Conservation (phyloP, 2,329 filamentous ascomycete genomes). For the Neonectria sp. region DNA sequence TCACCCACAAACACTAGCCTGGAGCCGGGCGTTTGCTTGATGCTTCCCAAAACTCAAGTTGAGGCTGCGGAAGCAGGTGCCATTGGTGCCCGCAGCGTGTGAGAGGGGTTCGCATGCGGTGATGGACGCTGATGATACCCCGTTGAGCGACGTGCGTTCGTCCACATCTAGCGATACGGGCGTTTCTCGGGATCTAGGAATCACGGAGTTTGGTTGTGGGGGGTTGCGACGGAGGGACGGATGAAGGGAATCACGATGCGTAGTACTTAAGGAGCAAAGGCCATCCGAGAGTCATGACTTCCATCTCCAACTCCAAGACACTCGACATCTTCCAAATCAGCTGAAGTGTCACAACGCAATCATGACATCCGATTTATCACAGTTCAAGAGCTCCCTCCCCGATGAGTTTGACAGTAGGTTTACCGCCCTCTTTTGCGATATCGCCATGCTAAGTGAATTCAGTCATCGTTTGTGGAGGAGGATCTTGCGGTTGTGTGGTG, state of each 20-base stretch:
- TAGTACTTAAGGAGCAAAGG: slow-evolving; percentile 8
- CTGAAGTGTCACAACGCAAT: slow-evolving; percentile 14
- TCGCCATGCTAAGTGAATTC: background rate
- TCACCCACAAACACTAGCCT: slow-evolving; percentile 31
- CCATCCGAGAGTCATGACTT: background rate
- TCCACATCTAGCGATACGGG: slow-evolving; percentile 29
- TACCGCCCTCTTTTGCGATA: background rate
- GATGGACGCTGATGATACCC: slow-evolving; percentile 34
- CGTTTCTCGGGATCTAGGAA: slow-evolving; percentile 42
- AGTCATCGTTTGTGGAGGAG: slow-evolving; percentile 61
- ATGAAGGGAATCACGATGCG: slow-evolving; percentile 6
- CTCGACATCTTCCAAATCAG: slow-evolving; percentile 1
- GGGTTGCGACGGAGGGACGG: background rate
- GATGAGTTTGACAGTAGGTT: slow-evolving; percentile 78
- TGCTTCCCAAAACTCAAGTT: slow-evolving; percentile 29
- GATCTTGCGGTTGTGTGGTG: slow-evolving; percentile 75
- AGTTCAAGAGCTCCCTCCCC: slow-evolving; percentile 62
- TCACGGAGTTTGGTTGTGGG: slow-evolving; percentile 14
- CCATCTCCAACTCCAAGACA: slow-evolving; percentile 7
- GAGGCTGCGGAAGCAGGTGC: slow-evolving; percentile 30
- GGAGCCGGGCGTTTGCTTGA: slow-evolving; percentile 33
- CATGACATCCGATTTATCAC: slow-evolving; percentile 40
- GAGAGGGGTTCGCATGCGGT: slow-evolving; percentile 38
- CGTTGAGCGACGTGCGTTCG: slow-evolving; percentile 32
- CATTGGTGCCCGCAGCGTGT: slow-evolving; percentile 47